Conservation (phyloP, 2,329 filamentous ascomycete genomes). For the Aspergillus oerlinghausenensis region DNA sequence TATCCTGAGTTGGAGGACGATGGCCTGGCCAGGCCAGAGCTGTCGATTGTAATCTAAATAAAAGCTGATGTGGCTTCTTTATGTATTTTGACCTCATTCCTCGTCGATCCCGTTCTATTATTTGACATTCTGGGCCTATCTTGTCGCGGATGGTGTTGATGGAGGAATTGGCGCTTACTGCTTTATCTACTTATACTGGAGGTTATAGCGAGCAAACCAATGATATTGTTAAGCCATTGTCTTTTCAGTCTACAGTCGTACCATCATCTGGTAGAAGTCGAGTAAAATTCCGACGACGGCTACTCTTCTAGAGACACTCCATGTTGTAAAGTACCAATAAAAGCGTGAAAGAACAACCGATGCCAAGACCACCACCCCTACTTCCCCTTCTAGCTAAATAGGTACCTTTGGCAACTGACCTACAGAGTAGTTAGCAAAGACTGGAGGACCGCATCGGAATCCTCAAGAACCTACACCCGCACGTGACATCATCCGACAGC, state of each 20-base stretch:
- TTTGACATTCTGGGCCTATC: slow-evolving; percentile 8
- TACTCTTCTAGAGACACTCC: background rate
- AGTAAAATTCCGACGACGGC: background rate
- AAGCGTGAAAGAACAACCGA: no score
- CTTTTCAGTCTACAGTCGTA: background rate
- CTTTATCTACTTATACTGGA: background rate
- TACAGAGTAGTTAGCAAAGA: background rate
- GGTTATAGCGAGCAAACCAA: background rate
- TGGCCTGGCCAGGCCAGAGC: slow-evolving; percentile 69
- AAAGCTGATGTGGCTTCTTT: slow-evolving; percentile 35
- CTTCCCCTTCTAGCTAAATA: no score
- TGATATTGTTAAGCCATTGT: background rate
- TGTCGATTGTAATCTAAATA: slow-evolving; percentile 72
- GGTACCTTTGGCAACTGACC: no score
- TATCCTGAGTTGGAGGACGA: slow-evolving; percentile 85
- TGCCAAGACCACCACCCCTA: no score
- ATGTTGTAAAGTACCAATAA: no score
- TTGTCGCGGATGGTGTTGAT: slow-evolving; percentile 10
- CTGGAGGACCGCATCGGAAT: background rate
- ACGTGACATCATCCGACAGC: background rate
- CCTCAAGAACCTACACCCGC: no score
- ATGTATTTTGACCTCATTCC: slow-evolving; percentile 5
- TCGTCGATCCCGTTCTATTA: background rate
- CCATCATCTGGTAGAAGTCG: background rate
- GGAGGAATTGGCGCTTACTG: slow-evolving; percentile 9